Evolutionary conservation across 2,329 filamentous ascomycete species (phyloP), one percentile per base, ranked within the genome.

Genomic region (Aspergillus vadensis): DNA sequence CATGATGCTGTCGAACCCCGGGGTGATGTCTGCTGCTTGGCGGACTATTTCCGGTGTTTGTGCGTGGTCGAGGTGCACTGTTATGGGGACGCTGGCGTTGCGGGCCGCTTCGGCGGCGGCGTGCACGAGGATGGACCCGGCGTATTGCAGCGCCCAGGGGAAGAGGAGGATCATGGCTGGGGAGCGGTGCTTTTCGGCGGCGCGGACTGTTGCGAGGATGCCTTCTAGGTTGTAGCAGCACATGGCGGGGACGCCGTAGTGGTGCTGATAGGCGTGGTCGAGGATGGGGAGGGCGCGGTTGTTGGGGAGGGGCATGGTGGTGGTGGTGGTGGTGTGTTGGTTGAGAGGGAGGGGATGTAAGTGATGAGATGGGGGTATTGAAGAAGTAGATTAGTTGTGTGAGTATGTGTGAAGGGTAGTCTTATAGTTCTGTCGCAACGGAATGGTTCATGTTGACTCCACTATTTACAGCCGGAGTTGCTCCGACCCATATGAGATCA

Each of bases 141-240:
- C 86, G 76, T 89, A 91, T 63, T 87, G 79, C 55, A 91, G 82
- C 0, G 88, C 88, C 89, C 89, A 91, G 19, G 89, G 89, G 75
- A 91, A 91, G 66, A 91, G 84, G 25, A 89, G 85, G 67, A 91
- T 86, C 80, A 91, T 90, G 61, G 87, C 83, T 0, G 89, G 88
- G 0, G 88, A 88, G 50, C 80, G 80, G 63, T 88, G 88, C 25
- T 83, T 82, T 76, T 91, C 88, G 61, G 89, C 89, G 8, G 89
- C 89, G 66, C 83, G 83, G 50, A 91, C 86, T 3, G 86, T 87
- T 1, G 87, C 88, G 25, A 91, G 79, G 65, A 92, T 87, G 51
- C 85, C 86, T 77, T 91, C 89, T 60, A 91, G 78, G 70, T 91
- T 89, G 80, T 91, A 89, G 70, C 78, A 81, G 80, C 85, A 87